Base-by-base conservation (phyloP, 2,329 filamentous ascomycete species). In the Claviceps sorghi region DNA sequence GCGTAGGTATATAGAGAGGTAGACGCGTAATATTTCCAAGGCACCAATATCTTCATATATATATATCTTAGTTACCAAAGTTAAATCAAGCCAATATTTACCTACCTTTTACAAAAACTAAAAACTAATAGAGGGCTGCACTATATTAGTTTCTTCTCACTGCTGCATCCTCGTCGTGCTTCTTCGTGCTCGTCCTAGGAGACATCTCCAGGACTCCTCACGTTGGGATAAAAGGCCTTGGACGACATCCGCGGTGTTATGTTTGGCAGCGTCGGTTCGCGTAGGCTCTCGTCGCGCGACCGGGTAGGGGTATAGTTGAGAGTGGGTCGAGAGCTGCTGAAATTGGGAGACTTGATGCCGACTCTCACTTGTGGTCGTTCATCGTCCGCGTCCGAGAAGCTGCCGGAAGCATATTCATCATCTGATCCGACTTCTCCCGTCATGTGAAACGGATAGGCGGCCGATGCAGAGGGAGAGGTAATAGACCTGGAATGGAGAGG, bases 401-500 rank as follows among this genome's bases (percentile, higher is more conserved):
- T 76, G 50, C 86, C 86, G 43, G 87, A 83, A 1, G 74, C 72
- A 44, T 77, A 73, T 58, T 95, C 89, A 53, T 95, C 88, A 53
- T 94, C 85, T 0, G 84, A 88, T 2, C 82, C 72, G 48, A 86
- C 75, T 13, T 86, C 80, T 40, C 73, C 52, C 26, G n/a, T 74
- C 52, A 79, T 72, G 36, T 74, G 74, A 11, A 72, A 65, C 56
- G 80, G 73, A 59, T 78, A 76, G 8, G 74, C 75, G 6, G 75
- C 68, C 11, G 79, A 72, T 6, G 77, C 72, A 8, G 80, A 79
- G 1, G 91, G 90, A 0, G 88, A 94, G 0, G 91, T 96, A 50
- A 95, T 79, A 13, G 88, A 94, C 19, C 91, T 82, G 6, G 80
- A 78, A 63, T 95, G 90, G 21, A 95, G 72, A 2, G 77, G 78